A percentile compares a stretch with the other conserved stretches of the same genome.
Conservation (phyloP, 371 early-diverging fungal species). For the Nematocida sp. region DNA sequence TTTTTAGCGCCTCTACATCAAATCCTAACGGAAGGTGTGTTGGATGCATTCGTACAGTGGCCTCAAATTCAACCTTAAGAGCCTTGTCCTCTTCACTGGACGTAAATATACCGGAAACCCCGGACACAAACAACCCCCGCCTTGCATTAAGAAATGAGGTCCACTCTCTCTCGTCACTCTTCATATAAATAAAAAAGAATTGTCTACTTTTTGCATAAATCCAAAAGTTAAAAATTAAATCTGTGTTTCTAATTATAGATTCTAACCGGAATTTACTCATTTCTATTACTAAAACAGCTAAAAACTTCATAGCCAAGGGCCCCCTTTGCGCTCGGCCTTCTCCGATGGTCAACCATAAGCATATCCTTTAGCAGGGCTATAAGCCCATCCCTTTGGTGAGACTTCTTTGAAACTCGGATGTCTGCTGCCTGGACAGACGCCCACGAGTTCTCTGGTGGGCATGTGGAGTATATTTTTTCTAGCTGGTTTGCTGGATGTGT, state of each 20-base stretch:
- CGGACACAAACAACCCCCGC: conserved; percentile 45
- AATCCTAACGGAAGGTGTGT: conserved; percentile 52
- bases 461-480: neutral
- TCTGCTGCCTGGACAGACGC: neutral
- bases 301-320: conserved; percentile 91
- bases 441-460: conserved; percentile 42
- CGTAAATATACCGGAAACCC: conserved; percentile 56
- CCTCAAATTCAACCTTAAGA: conserved; percentile 53
- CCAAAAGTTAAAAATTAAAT: conserved; percentile 37
- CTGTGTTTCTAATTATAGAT: neutral
- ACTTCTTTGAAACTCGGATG: neutral
- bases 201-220: conserved; percentile 5
- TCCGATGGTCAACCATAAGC: conserved; percentile 88
- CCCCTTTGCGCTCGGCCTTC: conserved; percentile 84
- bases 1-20: conserved; percentile 53
- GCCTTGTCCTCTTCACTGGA: conserved; percentile 46
- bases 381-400: conserved; percentile 73
- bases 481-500: conserved; percentile 71
- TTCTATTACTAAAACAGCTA: neutral
- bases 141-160: conserved; percentile 45
- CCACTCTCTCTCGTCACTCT: conserved; percentile 57
- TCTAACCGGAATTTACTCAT: neutral
- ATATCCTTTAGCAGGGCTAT: conserved; percentile 87
- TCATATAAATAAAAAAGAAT: conserved; percentile 39
- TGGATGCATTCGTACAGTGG: conserved; percentile 48